A percentile compares a stretch with the other conserved stretches of the same genome.
Evolutionary conservation across 345 rosid genomes (phyloP).

Genomic region (Bruguiera sexangula): DNA sequence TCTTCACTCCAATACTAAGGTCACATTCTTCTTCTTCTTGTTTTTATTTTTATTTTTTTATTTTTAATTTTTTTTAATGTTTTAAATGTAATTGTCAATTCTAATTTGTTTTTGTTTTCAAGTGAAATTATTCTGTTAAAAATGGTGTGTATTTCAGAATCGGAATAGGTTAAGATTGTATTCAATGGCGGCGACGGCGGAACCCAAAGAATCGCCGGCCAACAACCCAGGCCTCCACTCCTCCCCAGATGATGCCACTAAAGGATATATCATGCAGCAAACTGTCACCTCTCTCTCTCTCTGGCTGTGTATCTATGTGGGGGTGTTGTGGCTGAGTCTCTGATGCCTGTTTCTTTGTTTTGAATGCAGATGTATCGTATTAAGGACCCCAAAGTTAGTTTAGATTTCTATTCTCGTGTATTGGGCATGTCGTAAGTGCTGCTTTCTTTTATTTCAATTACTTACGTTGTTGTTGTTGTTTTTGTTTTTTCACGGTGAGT

Average conservation of each 20-base stretch:
- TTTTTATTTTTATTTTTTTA: neutral
- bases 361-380: constrained; percentile 76
- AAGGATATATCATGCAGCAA: constrained; percentile 84
- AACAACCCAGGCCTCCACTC: constrained; percentile 78
- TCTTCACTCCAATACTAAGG: neutral
- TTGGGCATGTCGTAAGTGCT: constrained; percentile 92
- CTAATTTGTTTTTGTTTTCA: neutral
- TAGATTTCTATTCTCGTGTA: constrained; percentile 83
- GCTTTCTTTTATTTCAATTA: neutral
- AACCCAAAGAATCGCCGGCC: constrained; percentile 58
- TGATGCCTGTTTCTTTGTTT: neutral
- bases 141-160: neutral
- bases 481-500: neutral
- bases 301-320: neutral
- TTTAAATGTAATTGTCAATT: neutral
- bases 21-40: neutral
- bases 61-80: neutral
- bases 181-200: constrained; percentile 57
- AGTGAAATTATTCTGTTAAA: neutral
- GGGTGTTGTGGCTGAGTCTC: neutral
- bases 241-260: constrained; percentile 66
- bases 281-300: constrained; percentile 44
- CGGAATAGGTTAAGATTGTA: constrained; percentile 29
- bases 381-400: constrained; percentile 89
- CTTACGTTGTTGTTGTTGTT: neutral